A percentile compares a stretch with the other conserved stretches of the same genome.
Evolutionary conservation across 2,329 filamentous ascomycete genomes (phyloP).

Genomic region (Ophiocordyceps camponoti-leonardi): DNA sequence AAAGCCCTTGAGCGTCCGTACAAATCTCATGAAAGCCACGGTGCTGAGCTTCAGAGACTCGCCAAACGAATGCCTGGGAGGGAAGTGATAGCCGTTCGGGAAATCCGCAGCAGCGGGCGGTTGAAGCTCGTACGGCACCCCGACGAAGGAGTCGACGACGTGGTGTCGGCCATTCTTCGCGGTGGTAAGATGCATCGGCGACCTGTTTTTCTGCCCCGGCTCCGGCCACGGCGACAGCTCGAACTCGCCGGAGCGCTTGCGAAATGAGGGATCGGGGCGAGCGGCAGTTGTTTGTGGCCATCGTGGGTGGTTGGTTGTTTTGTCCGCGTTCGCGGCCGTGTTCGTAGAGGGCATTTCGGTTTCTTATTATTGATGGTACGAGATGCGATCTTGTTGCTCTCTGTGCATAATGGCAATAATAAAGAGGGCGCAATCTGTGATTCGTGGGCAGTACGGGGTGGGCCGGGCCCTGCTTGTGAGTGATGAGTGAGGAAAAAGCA

Average conservation of each 20-base stretch:
- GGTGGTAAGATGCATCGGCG: neutral
- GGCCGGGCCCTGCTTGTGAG: neutral
- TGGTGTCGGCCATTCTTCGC: neutral
- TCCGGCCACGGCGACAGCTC: neutral
- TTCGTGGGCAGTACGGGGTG: neutral
- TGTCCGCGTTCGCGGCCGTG: neutral
- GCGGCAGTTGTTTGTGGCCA: neutral
- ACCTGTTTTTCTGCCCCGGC: neutral
- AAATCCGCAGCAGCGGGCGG: constrained; percentile 23
- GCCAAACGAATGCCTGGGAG: constrained; percentile 40
- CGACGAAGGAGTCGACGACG: neutral
- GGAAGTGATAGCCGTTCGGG: constrained; percentile 50
- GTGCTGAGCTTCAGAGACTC: constrained; percentile 40
- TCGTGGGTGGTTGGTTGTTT: neutral
- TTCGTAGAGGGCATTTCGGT: neutral
- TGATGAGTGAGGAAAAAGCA: neutral
- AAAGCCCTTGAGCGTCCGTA: constrained; percentile 59
- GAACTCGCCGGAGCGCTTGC: neutral
- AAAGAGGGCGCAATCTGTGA: neutral
- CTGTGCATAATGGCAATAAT: neutral
- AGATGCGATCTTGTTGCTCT: neutral
- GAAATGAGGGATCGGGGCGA: neutral
- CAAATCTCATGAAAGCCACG: constrained; percentile 52
- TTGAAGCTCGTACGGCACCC: constrained; percentile 3
- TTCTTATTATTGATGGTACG: neutral